A percentile compares a stretch with the other conserved stretches of the same genome.
Evolutionary conservation across 1,284 basidiomycete genomes (phyloP).

Genomic region (Sporisorium iseilematis-ciliati): DNA sequence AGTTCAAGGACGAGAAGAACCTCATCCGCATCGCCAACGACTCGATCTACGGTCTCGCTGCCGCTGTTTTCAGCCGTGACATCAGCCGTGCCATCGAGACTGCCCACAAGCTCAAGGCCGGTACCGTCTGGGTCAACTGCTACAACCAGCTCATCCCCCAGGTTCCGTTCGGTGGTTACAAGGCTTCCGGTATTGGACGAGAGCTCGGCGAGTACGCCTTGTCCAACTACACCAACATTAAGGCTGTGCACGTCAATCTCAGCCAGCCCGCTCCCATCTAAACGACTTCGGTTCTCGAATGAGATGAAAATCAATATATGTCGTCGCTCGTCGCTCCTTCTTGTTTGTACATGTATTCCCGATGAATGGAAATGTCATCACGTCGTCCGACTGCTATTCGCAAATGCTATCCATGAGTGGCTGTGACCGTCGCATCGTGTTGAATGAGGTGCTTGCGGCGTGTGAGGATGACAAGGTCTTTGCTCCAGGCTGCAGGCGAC

Average conservation of each 20-base stretch:
- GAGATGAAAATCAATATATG: background rate
- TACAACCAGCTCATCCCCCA: conserved; percentile 57
- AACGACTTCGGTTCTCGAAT: background rate
- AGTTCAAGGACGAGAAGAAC: conserved; percentile 73
- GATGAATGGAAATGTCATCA: conserved; percentile 27
- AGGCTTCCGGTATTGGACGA: conserved; percentile 65
- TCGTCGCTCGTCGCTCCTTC: background rate
- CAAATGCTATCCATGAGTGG: too few relatives aligned
- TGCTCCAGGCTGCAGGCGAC: background rate
- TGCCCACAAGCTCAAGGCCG: conserved; percentile 83
- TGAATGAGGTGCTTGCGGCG: too few relatives aligned
- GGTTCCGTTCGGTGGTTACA: conserved; percentile 58
- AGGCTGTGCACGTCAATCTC: conserved; percentile 84
- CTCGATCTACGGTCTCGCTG: conserved; percentile 84
- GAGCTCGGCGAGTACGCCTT: conserved; percentile 68
- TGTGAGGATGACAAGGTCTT: too few relatives aligned
- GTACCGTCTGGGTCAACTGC: conserved; percentile 83
- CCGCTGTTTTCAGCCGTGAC: conserved; percentile 86
- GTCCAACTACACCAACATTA: conserved; percentile 83
- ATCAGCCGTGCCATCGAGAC: conserved; percentile 80
- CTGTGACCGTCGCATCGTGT: too few relatives aligned
- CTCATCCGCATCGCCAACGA: conserved; percentile 84
- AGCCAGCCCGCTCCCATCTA: conserved; percentile 56
- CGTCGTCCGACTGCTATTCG: background rate
- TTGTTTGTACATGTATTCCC: conserved; percentile 26